These are phyloP conservation scores for Lenwebbia sp. DNA, from an alignment of 345 rosid species.

Conservation along the genomic window DNA sequence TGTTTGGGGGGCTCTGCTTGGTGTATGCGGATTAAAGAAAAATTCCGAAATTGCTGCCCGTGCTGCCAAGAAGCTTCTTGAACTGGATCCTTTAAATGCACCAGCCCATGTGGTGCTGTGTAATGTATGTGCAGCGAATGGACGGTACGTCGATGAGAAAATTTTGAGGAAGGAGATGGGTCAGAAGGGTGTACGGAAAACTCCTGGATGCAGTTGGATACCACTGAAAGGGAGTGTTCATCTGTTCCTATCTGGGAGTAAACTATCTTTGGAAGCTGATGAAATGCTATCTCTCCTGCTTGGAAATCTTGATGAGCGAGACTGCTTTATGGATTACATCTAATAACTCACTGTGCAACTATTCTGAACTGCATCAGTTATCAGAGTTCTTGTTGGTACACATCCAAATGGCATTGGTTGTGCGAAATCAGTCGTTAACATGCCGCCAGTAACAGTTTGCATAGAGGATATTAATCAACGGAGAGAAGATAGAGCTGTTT, in stretches of 20 bases:
- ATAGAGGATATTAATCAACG: neutral
- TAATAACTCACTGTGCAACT: neutral
- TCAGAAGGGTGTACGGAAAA: constrained; percentile 63
- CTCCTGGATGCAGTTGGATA: constrained; percentile 83
- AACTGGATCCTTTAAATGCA: constrained; percentile 54
- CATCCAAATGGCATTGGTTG: neutral
- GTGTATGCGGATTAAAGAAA: constrained; percentile 37
- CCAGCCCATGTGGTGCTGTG: constrained; percentile 62
- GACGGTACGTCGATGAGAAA: constrained; percentile 42
- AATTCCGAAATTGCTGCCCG: constrained; percentile 28
- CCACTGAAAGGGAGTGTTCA: constrained; percentile 32
- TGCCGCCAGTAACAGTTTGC: neutral
- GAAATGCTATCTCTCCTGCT: constrained; percentile 25
- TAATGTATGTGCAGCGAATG: constrained; percentile 47
- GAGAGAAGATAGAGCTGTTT: neutral
- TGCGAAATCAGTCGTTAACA: neutral
- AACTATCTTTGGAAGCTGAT: constrained; percentile 14
- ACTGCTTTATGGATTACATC: neutral
- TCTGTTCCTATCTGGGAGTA: constrained; percentile 57
- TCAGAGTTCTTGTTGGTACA: neutral
- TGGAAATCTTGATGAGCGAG: constrained; percentile 2
- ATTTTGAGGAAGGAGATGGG: constrained; percentile 61
- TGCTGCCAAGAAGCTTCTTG: constrained; percentile 37
- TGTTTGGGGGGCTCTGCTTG: constrained; percentile 51
- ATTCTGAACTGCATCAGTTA: neutral